Base-by-base conservation (phyloP, 257 asterid genomes). In the Nicotiana undulata region DNA sequence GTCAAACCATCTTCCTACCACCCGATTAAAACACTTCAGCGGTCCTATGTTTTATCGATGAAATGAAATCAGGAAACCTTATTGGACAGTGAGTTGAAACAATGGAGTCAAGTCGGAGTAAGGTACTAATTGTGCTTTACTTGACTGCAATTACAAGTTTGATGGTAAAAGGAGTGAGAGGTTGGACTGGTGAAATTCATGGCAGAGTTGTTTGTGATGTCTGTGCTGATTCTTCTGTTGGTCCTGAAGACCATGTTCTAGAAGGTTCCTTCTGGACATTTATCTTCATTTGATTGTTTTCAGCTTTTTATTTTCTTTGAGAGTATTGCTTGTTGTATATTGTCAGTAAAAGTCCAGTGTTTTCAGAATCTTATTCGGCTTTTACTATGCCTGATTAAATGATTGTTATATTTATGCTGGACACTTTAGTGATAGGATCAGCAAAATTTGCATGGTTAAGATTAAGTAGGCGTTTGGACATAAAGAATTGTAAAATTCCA, bases 161-260 rank as follows among this genome's bases (percentile, higher is more conserved):
- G 63, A 49, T 68, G 77, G 76, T 63, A 20, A 59, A 37, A 37
- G 84, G 87, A 37, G 95, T 87, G 49, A 87, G 84, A 68, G 92
- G 90, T 9, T 95, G 98, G 98, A 95, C 92, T 10, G 97, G 98
- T 44, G 91, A 93, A 88, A 91, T 95, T 81, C 90, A 91, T 63
- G 97, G 97, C 76, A 85, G 98, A 70, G 98, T 95, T 34, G 92
- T 91, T 29, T 93, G 99, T 84, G 97, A 93, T 89, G 95, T 93
- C 56, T 93, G 98, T 83, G 97, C 87, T n/a, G 99, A 95, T 88
- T 89, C 99, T 80, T 89, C 93, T 22, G 86, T 93, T 81, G 97
- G 96, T 77, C 98, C 98, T 12, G 97, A 95, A 89, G 97, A 93
- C 79, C 97, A 91, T 82, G 89, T 91, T 79, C 84, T 95, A 79